These are phyloP conservation scores for Lecanicillium sp. DNA, from an alignment of 2,329 filamentous ascomycete species.

Conservation along the genomic window DNA sequence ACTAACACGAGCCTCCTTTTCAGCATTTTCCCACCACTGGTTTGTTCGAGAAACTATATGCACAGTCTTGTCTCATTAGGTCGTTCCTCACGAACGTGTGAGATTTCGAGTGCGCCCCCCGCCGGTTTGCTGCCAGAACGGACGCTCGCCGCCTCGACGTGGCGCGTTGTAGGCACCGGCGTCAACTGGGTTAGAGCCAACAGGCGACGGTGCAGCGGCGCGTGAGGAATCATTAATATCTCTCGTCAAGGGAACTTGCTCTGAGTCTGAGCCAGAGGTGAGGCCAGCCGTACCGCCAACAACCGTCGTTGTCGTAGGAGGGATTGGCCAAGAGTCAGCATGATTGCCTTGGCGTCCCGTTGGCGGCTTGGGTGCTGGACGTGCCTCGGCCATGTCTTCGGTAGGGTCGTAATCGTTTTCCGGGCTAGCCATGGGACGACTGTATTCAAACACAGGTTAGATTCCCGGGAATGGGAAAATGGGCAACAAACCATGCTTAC, in stretches of 20 bases:
- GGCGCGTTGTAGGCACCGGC: slow-evolving; percentile 1
- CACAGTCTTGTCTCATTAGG: slow-evolving; percentile 2
- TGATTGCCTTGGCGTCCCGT: background rate
- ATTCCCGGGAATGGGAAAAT: background rate
- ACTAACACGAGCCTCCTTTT: too few species aligned
- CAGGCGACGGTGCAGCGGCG: background rate
- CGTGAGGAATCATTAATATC: background rate
- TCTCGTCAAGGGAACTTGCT: slow-evolving; percentile 3
- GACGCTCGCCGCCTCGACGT: slow-evolving; percentile 8
- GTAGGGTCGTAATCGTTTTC: slow-evolving; percentile 3
- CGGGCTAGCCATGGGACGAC: slow-evolving; percentile 7
- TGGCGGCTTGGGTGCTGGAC: slow-evolving; percentile 5
- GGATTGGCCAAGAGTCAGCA: slow-evolving; percentile 6
- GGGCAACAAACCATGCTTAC: background rate
- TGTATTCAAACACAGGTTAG: background rate
- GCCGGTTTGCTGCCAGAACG: slow-evolving; percentile 8
- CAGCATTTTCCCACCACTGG: too few species aligned
- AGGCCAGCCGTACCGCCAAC: background rate
- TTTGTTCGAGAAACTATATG: background rate
- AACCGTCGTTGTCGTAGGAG: background rate
- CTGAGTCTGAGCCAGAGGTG: background rate
- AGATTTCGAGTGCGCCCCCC: slow-evolving; percentile 8
- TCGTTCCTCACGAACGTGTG: slow-evolving; percentile 6
- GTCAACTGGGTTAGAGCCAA: slow-evolving; percentile 2
- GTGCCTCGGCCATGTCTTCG: slow-evolving; percentile 5